phyloP scores from a whole-genome alignment of 257 asterid genomes.

The Solanum okadae region DNA sequence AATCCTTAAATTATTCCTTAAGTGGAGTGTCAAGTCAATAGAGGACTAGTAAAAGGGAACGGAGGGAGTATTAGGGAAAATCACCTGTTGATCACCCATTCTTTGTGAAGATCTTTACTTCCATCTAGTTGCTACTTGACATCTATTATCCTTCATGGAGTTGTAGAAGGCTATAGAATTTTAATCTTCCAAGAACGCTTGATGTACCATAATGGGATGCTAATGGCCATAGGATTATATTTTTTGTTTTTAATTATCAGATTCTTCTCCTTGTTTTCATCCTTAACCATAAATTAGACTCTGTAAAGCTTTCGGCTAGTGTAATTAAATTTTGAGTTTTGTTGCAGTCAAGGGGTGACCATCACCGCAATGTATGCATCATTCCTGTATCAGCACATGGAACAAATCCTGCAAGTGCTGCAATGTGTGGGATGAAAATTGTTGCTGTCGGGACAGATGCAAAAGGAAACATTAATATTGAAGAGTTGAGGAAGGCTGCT shows the following conservation, averaged over 20 bases:
- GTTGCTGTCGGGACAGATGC: slow-evolving; percentile 97
- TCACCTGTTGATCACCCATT: not conserved
- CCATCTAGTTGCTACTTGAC: not conserved
- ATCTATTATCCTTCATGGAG: not conserved
- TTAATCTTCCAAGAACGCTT: not conserved
- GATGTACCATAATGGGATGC: not conserved
- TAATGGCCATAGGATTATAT: not conserved
- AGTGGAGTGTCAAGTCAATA: not conserved
- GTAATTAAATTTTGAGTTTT: not conserved
- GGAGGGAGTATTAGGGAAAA: not conserved
- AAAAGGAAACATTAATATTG: slow-evolving; percentile 95
- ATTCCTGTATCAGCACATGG: slow-evolving; percentile 99
- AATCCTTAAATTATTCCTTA: not conserved
- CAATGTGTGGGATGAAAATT: slow-evolving; percentile 99
- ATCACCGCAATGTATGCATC: slow-evolving; percentile 91
- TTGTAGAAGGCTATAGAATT: not conserved
- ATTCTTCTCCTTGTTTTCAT: not conserved
- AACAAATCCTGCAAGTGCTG: slow-evolving; percentile 98
- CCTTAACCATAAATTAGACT: not conserved
- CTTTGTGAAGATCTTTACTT: not conserved
- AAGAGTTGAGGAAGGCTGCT: slow-evolving; percentile 80
- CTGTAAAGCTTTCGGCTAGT: not conserved
- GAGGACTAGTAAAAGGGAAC: not conserved
- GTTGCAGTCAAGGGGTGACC: slow-evolving; percentile 88
- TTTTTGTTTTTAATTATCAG: not conserved